phyloP scores from a whole-genome alignment of 768 basidiomycete species.

The Phlegmacium glaucopus region DNA sequence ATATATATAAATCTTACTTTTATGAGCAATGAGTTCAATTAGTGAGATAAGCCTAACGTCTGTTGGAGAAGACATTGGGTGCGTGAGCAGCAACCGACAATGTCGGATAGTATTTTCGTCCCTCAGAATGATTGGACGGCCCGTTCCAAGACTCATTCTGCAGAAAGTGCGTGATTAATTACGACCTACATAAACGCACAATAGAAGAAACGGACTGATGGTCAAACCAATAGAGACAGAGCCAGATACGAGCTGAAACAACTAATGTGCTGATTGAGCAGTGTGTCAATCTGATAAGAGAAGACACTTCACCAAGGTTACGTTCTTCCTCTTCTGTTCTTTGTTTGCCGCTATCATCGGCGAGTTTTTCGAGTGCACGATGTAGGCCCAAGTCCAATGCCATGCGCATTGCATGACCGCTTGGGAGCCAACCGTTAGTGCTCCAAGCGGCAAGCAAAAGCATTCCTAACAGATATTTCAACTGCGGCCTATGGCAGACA shows the following conservation, averaged over 20 bases:
- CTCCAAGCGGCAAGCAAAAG: conserved; percentile 90
- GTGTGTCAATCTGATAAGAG: conserved; percentile 5
- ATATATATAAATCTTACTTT: conserved; percentile 52
- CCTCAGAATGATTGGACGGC: conserved; percentile 83
- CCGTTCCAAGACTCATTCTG: conserved; percentile 90
- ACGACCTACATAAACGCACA: conserved; percentile 6
- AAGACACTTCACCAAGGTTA: conserved; percentile 58
- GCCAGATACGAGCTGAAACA: conserved; percentile 90
- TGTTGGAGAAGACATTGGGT: conserved; percentile 86
- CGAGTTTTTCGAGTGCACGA: conserved; percentile 87
- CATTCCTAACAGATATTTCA: conserved; percentile 59
- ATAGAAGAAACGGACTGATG: conserved; percentile 66
- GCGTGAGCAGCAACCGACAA: conserved; percentile 75
- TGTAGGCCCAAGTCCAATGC: conserved; percentile 92
- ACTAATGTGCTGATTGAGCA: conserved; percentile 40
- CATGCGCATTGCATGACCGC: conserved; percentile 96
- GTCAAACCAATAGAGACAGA: conserved; percentile 95
- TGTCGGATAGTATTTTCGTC: conserved; percentile 87
- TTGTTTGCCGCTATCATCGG: conserved; percentile 66
- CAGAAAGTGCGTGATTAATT: conserved; percentile 7
- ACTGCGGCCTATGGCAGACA: conserved; percentile 11
- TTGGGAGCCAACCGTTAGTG: conserved; percentile 92
- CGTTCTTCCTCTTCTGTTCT: conserved; percentile 81
- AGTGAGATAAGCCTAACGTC: conserved; percentile 86
- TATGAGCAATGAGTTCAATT: conserved; percentile 88